phyloP scores from a whole-genome alignment of 2,329 filamentous ascomycete species.

The Paramyrothecium sp. region DNA sequence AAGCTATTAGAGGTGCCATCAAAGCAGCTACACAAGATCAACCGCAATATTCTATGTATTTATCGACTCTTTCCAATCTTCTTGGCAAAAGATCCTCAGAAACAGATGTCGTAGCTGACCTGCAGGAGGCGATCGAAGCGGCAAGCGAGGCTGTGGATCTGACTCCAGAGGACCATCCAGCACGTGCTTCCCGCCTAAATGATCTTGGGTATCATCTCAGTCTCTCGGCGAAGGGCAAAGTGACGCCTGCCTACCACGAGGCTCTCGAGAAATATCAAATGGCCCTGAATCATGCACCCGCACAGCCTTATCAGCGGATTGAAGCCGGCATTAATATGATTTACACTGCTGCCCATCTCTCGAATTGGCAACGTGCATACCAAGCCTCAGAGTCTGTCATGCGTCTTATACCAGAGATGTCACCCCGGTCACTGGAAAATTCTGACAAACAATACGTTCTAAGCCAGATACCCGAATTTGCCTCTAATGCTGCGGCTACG shows the following conservation, averaged over 20 bases:
- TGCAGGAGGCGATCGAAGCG: neutral
- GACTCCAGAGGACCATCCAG: too few relatives aligned
- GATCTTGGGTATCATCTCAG: too few relatives aligned
- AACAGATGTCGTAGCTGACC: neutral
- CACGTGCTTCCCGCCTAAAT: too few relatives aligned
- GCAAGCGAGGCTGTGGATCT: neutral
- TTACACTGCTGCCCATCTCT: too few relatives aligned
- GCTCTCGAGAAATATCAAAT: too few relatives aligned
- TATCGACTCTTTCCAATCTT: neutral
- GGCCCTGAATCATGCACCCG: too few relatives aligned
- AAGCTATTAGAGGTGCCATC: neutral
- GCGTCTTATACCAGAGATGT: neutral
- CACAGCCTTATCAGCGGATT: too few relatives aligned
- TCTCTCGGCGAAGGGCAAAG: too few relatives aligned
- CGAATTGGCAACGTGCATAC: neutral
- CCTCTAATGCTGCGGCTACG: constrained; percentile 1
- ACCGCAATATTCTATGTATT: neutral
- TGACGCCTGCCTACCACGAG: too few relatives aligned
- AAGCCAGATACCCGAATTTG: neutral
- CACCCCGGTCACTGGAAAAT: neutral
- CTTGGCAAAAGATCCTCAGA: neutral
- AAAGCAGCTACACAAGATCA: neutral
- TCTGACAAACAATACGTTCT: constrained; percentile 2
- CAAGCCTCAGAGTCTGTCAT: neutral
- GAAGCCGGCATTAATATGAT: too few relatives aligned